Base-by-base conservation (phyloP, 352 stramenopile genomes). In the Thalassiosira sp. region DNA sequence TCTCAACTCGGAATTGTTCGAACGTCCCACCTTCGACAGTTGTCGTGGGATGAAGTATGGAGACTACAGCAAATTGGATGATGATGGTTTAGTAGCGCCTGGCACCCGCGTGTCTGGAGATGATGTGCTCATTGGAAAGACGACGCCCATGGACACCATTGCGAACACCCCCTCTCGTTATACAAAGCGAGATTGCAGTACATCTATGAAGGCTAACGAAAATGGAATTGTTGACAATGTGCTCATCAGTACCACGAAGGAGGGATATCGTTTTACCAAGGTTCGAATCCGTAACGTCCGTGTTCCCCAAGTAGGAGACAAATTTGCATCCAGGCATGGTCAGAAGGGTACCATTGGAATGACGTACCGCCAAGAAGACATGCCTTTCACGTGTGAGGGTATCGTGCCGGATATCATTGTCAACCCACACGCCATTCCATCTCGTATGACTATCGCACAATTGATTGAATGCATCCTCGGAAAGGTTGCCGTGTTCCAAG, bases 321-420 rank as follows among this genome's bases (percentile, higher is more conserved):
- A 99, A 87, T 99, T 99, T 78, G 95, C 91, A 42, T 94, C 82
- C 42, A 84, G 94, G 46, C 94, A 98, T 77, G 95, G 94, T 24
- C 95, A 98, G 86, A 98, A 98, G 85, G 95, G 95, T 73, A 99
- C 96, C 33, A 98, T 99, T 82, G 97, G 97, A 72, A 99, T 99
- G 96, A 99, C 96, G 22, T 99, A 99, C 81, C 94, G 94, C 25
- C 96, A 99, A 81, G 96, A 99, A 82, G 98, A 99, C 81, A 99
- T 99, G 97, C 98, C 98, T 31, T 99, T 99, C 84, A 99, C 96
- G 16, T 91, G 95, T n/a, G 95, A 99, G 76, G 94, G 98, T 27
- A 98, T 99, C 76, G 97, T 96, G 1, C 98, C 98, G 1, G 98
- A 99, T 87, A 98, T 99, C 69, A 98, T 99, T 81, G 96, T 99